A percentile compares a stretch with the other conserved stretches of the same genome.
These are phyloP conservation scores for Crotalaria pallida DNA, from an alignment of 306 rosid genomes.

Conservation along the genomic window DNA sequence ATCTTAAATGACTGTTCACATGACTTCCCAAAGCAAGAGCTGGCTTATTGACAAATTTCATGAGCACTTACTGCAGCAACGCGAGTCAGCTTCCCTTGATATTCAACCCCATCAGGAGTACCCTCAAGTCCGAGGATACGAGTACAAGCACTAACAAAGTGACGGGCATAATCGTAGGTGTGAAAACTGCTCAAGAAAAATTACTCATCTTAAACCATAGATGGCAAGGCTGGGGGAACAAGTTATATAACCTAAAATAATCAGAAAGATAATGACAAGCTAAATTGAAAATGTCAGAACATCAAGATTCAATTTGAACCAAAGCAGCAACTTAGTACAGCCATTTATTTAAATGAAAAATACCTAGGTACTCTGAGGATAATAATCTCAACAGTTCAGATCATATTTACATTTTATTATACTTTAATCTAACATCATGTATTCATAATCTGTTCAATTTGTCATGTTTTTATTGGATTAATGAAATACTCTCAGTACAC, in stretches of 20 bases:
- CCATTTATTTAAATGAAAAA: neutral
- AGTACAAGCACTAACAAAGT: conserved; percentile 88
- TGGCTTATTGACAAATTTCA: neutral
- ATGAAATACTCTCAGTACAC: neutral
- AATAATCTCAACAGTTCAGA: neutral
- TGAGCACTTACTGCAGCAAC: conserved; percentile 73
- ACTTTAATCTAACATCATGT: neutral
- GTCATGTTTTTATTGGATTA: neutral
- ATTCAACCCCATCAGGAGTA: conserved; percentile 87
- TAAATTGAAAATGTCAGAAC: neutral
- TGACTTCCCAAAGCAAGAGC: neutral
- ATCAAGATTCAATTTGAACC: neutral
- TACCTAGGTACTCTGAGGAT: neutral
- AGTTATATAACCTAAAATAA: neutral
- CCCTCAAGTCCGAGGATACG: conserved; percentile 92
- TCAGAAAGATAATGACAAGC: neutral
- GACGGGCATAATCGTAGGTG: conserved; percentile 87
- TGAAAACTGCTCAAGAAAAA: conserved; percentile 60
- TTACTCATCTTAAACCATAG: neutral
- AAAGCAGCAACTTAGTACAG: neutral
- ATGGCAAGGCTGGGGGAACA: neutral
- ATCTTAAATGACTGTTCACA: neutral
- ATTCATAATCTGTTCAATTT: neutral
- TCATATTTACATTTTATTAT: neutral
- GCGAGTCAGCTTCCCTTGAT: conserved; percentile 85